phyloP scores from a whole-genome alignment of 177 flowering plant species.

The Tripterygium wilfordii region DNA sequence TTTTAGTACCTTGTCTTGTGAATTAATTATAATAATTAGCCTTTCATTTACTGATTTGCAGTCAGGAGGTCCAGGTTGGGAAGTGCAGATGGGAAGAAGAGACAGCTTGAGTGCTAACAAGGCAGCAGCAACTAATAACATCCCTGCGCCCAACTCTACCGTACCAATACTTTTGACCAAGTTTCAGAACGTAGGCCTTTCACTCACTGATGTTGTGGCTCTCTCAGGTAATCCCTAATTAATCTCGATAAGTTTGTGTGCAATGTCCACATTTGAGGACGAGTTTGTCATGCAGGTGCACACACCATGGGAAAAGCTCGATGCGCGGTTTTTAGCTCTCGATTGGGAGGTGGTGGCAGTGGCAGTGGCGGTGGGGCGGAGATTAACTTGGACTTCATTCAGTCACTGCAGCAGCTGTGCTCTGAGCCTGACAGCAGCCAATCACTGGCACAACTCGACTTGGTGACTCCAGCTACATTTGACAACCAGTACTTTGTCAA shows the following conservation, averaged over 20 bases:
- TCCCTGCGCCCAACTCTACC: slow-evolving; percentile 63
- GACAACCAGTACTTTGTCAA: slow-evolving; percentile 80
- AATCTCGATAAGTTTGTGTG: background rate
- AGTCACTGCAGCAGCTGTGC: slow-evolving; percentile 59
- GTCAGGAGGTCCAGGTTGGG: slow-evolving; percentile 83
- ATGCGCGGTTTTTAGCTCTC: slow-evolving; percentile 52
- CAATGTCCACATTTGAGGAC: background rate
- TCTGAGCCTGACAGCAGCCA: slow-evolving; percentile 20
- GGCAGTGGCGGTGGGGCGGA: slow-evolving; percentile 19
- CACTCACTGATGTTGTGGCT: slow-evolving; percentile 52
- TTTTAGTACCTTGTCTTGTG: too few species aligned
- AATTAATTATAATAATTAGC: too few species aligned
- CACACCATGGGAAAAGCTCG: slow-evolving; percentile 84
- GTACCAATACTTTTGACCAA: slow-evolving; percentile 37
- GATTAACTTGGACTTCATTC: slow-evolving; percentile 35
- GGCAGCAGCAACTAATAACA: slow-evolving; percentile 48
- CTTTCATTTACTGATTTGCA: slow-evolving; percentile 21
- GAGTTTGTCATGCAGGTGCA: too few species aligned
- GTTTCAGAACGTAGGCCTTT: slow-evolving; percentile 59
- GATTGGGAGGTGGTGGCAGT: slow-evolving; percentile 21
- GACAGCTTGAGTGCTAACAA: slow-evolving; percentile 68
- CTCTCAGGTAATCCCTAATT: slow-evolving; percentile 48
- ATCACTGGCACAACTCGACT: slow-evolving; percentile 55
- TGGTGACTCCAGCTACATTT: slow-evolving; percentile 59
- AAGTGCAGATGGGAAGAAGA: slow-evolving; percentile 59